Evolutionary conservation across 2,329 filamentous ascomycete species (phyloP).

Genomic region (Hypoxylon sp.): DNA sequence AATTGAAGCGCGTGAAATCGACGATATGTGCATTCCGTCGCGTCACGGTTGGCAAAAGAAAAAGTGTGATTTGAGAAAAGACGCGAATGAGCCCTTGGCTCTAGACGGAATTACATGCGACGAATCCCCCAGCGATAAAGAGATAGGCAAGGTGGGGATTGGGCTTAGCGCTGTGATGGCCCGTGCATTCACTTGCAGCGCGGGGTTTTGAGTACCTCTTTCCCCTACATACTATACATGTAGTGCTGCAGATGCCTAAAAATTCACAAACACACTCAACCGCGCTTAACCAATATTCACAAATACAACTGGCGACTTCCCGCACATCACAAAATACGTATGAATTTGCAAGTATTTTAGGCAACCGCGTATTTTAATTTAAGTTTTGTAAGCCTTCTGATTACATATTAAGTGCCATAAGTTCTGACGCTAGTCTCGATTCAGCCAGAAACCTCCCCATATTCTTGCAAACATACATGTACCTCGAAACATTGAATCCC

Average conservation of each 20-base stretch:
- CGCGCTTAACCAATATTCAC: not conserved
- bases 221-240: too few species aligned
- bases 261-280: not conserved
- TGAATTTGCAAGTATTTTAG: not conserved
- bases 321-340: not conserved
- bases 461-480: too few species aligned
- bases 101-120: not conserved
- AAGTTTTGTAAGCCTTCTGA: too few species aligned
- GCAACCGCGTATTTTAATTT: not conserved
- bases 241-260: not conserved
- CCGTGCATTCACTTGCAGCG: not conserved
- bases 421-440: too few species aligned
- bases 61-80: not conserved
- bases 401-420: too few species aligned
- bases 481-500: too few species aligned
- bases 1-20: conserved; percentile 22
- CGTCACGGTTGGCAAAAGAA: conserved; percentile 20
- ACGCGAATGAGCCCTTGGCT: conserved; percentile 13
- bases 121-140: not conserved
- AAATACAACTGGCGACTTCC: not conserved
- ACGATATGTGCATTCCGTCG: conserved; percentile 27
- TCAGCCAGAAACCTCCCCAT: too few species aligned
- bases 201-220: not conserved
- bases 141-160: not conserved
- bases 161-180: not conserved